phyloP scores from a whole-genome alignment of 805 yeast genomes.

The Myxozyma nipponensis region DNA sequence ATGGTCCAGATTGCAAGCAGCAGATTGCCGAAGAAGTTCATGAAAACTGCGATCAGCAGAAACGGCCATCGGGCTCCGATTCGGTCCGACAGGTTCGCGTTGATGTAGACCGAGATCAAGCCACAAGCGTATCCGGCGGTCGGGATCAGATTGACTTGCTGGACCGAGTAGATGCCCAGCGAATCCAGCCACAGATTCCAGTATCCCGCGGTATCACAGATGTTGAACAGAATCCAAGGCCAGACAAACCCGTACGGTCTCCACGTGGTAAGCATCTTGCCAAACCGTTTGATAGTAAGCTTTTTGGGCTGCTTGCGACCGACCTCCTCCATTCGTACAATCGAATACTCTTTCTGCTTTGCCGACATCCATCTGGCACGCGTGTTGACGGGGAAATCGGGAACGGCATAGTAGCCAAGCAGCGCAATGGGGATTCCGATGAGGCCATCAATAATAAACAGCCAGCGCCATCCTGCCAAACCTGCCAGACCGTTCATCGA shows the following conservation, averaged over 20 bases:
- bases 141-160: constrained; percentile 36
- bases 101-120: constrained; percentile 32
- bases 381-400: constrained; percentile 59
- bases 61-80: constrained; percentile 33
- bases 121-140: constrained; percentile 38
- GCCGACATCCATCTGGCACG: constrained; percentile 46
- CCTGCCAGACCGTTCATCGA: constrained; percentile 51
- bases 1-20: constrained; percentile 43
- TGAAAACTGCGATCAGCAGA: constrained; percentile 14
- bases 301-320: constrained; percentile 17
- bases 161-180: constrained; percentile 29
- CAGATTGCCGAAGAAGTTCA: constrained; percentile 28
- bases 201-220: constrained; percentile 26
- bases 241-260: constrained; percentile 14
- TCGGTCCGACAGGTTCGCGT: constrained; percentile 35
- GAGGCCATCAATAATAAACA: constrained; percentile 25
- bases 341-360: constrained; percentile 10
- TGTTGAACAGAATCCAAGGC: constrained; percentile 9
- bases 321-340: constrained; percentile 13
- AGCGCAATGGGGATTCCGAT: constrained; percentile 20
- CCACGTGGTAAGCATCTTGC: constrained; percentile 6
- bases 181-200: constrained; percentile 36
- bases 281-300: constrained; percentile 8
- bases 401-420: constrained; percentile 43
- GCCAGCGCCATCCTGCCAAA: constrained; percentile 55